Conservation (phyloP, 2,329 filamentous ascomycete genomes). For the Aspergillus pseudotamarii region DNA sequence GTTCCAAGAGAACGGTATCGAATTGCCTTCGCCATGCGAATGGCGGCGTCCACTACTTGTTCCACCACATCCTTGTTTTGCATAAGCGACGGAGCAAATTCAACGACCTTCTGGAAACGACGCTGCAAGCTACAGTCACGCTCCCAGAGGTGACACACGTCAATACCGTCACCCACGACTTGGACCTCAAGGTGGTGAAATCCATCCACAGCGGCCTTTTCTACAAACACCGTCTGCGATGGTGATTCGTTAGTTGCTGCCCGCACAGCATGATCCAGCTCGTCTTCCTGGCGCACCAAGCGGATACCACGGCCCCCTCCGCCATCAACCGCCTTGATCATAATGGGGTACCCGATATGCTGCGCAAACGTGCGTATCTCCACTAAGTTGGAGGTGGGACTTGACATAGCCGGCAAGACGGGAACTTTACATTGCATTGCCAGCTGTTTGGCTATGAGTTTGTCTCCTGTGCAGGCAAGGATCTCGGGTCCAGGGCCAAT, state of each 20-base stretch:
- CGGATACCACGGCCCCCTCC: slow-evolving; percentile 65
- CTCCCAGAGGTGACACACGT: slow-evolving; percentile 61
- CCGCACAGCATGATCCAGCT: slow-evolving; percentile 51
- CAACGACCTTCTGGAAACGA: slow-evolving; percentile 64
- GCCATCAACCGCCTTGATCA: slow-evolving; percentile 68
- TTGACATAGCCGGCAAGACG: slow-evolving; percentile 52
- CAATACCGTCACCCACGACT: slow-evolving; percentile 59
- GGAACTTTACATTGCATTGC: slow-evolving; percentile 57
- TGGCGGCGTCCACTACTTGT: slow-evolving; percentile 56
- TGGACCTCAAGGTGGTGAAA: slow-evolving; percentile 66
- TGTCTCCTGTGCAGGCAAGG: slow-evolving; percentile 59
- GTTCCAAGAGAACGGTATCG: slow-evolving; percentile 63
- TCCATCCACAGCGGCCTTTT: slow-evolving; percentile 64
- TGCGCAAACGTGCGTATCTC: slow-evolving; percentile 62
- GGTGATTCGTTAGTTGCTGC: slow-evolving; percentile 62
- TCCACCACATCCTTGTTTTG: slow-evolving; percentile 50
- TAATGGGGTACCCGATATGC: slow-evolving; percentile 55
- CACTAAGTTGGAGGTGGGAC: slow-evolving; percentile 46
- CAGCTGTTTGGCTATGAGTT: slow-evolving; percentile 56
- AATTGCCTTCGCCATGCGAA: slow-evolving; percentile 48
- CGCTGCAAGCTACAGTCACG: slow-evolving; percentile 64
- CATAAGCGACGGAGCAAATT: slow-evolving; percentile 59
- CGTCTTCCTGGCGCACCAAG: slow-evolving; percentile 49
- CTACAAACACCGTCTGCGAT: slow-evolving; percentile 59
- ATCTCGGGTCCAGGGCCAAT: slow-evolving; percentile 62